Conservation (phyloP, 192 early-diverging fungal genomes). For the Entomortierella chlamydospora region DNA sequence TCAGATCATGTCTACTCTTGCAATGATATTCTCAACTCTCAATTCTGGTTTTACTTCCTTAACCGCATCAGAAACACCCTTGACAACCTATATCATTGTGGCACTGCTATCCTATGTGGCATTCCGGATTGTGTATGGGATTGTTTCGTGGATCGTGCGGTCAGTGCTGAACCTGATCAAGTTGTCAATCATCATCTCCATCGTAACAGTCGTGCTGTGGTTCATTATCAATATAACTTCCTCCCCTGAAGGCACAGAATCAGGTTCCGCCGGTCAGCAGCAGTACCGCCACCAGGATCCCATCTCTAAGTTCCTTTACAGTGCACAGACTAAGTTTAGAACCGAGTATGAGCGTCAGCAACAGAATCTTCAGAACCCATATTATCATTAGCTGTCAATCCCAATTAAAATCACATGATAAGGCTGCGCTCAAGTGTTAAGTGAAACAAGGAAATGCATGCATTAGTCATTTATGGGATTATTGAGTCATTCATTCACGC, state of each 20-base stretch:
- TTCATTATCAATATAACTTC: slow-evolving; percentile 42
- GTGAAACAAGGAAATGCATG: too few species aligned
- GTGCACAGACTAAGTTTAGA: slow-evolving; percentile 29
- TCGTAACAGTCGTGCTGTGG: slow-evolving; percentile 28
- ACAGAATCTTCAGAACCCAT: slow-evolving; percentile 31
- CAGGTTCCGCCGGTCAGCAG: background rate
- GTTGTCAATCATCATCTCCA: slow-evolving; percentile 36
- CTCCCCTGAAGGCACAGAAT: background rate
- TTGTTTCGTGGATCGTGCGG: slow-evolving; percentile 38
- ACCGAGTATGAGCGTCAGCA: slow-evolving; percentile 46
- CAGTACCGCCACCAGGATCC: slow-evolving; percentile 31
- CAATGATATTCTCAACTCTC: slow-evolving; percentile 14
- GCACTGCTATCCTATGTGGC: slow-evolving; percentile 34
- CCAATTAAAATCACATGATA: background rate
- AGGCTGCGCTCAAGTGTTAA: too few species aligned
- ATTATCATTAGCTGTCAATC: slow-evolving; percentile 1
- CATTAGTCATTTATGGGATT: too few species aligned
- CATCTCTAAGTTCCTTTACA: slow-evolving; percentile 21
- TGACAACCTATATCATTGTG: slow-evolving; percentile 40
- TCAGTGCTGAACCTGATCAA: slow-evolving; percentile 47
- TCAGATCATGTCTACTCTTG: slow-evolving; percentile 10
- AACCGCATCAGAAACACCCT: slow-evolving; percentile 25
- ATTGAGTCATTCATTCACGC: background rate
- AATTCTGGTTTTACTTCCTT: slow-evolving; percentile 35
- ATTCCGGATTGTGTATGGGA: slow-evolving; percentile 36